Evolutionary conservation across 2,329 filamentous ascomycete species (phyloP), one percentile per base, ranked within the genome.

Genomic region (Mycosphaerella sp.): DNA sequence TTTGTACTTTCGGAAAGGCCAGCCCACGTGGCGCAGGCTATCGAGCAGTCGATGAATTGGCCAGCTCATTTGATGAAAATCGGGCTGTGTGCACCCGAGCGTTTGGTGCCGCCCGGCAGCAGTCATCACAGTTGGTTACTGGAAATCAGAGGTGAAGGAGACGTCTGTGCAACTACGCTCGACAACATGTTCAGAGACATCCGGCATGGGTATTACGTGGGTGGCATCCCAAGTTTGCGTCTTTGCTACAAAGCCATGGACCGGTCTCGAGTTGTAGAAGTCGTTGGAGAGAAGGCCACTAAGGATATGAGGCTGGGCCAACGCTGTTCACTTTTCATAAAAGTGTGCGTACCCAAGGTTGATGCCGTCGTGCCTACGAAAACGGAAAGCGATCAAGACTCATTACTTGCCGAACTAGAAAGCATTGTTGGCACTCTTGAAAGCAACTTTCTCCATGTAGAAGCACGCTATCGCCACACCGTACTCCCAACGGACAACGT

Each of bases 381-480:
- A 5, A 41, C 14, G 6, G 46, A 44, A 13, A 46, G 54, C 13
- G 57, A 64, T 45, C 57, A 59, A 41, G 60, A 61, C 34, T 61
- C 62, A 6, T 54, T 67, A 13, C 60, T 66, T 42, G 50, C 57
- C 7, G 65, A 67, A 50, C 57, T 68, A 10, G 64, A 67, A 44
- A 64, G 64, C 52, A 65, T 67, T 9, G 57, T 68, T 9, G 65
- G 65, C 8, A 64, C 59, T 1, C 54, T 66, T 7, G 57, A 65
- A 51, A 62, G 59, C 13, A 61, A 64, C 12, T 50, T 66, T 9
- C 52, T 68, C 8, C 57, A 65, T 35, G 57, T 67, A 7, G 62
- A 69, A 49, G 68, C 64, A 39, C 60, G 62, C 9, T 70, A 70
- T 52, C 60, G 62, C 14, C 66, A 70, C 44, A 64, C 65, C 1